Evolutionary conservation across 139 green algal genomes (phyloP).

Genomic region (Coelastrella sp.): DNA sequence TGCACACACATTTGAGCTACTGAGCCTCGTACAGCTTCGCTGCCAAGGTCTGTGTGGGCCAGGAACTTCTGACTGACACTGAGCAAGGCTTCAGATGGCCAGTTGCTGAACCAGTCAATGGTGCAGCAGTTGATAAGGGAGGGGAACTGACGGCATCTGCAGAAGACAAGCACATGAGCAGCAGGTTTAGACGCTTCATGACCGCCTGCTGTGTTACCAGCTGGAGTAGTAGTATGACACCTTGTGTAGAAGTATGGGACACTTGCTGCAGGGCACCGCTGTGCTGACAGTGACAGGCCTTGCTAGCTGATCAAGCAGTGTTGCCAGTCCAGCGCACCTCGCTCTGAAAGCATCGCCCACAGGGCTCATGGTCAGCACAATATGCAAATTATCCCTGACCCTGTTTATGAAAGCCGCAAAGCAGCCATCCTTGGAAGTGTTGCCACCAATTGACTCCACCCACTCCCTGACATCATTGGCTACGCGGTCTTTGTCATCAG

Average conservation of each 20-base stretch:
- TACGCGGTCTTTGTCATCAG: constrained; percentile 86
- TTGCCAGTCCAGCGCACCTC: constrained; percentile 52
- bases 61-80: constrained; percentile 80
- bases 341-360: constrained; percentile 91
- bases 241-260: no score
- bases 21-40: constrained; percentile 57
- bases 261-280: no score
- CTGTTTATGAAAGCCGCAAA: constrained; percentile 47
- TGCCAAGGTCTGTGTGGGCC: constrained; percentile 71
- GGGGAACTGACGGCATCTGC: constrained; percentile 82
- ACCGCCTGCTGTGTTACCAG: no score
- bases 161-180: not conserved
- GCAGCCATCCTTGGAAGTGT: constrained; percentile 8
- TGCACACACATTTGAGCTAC: constrained; percentile 74
- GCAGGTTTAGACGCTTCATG: no score
- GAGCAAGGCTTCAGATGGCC: constrained; percentile 87
- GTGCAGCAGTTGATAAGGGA: constrained; percentile 88
- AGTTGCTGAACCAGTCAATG: constrained; percentile 88
- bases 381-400: constrained; percentile 88
- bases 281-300: no score
- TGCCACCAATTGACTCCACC: constrained; percentile 45
- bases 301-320: not conserved
- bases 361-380: constrained; percentile 92
- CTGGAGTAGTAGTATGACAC: no score
- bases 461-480: constrained; percentile 79